phyloP scores from a whole-genome alignment of 78 protist species.

The Guillardia theta region DNA sequence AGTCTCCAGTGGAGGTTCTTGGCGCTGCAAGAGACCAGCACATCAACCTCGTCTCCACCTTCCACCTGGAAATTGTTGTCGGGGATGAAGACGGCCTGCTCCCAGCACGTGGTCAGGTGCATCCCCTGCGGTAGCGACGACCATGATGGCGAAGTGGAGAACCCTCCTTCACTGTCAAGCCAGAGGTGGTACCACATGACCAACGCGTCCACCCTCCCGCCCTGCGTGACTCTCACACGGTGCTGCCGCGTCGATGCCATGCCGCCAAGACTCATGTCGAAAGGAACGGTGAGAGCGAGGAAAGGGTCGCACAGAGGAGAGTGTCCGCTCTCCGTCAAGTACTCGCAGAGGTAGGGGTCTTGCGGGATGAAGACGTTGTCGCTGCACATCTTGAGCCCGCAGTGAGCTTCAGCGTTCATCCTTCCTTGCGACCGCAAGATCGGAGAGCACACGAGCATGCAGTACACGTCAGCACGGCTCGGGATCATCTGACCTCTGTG shows the following conservation, averaged over 20 bases:
- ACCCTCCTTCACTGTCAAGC: neutral
- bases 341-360: slow-evolving; percentile 1
- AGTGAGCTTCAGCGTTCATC: neutral
- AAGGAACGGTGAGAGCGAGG: neutral
- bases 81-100: neutral
- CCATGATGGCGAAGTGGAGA: neutral
- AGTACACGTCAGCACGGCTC: neutral
- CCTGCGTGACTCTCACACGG: neutral
- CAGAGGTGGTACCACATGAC: neutral
- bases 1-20: neutral
- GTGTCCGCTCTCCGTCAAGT: neutral
- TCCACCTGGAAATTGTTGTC: neutral
- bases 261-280: neutral
- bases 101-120: neutral
- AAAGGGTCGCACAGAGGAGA: neutral
- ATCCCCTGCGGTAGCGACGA: neutral
- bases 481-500: neutral
- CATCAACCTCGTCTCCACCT: neutral
- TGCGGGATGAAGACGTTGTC: neutral
- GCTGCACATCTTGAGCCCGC: neutral
- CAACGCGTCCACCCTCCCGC: neutral
- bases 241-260: neutral
- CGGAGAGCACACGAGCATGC: neutral
- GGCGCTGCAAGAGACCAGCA: neutral
- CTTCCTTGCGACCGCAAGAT: neutral